Base-by-base conservation (phyloP, 192 early-diverging fungal species). In the Backusella macrospora region DNA sequence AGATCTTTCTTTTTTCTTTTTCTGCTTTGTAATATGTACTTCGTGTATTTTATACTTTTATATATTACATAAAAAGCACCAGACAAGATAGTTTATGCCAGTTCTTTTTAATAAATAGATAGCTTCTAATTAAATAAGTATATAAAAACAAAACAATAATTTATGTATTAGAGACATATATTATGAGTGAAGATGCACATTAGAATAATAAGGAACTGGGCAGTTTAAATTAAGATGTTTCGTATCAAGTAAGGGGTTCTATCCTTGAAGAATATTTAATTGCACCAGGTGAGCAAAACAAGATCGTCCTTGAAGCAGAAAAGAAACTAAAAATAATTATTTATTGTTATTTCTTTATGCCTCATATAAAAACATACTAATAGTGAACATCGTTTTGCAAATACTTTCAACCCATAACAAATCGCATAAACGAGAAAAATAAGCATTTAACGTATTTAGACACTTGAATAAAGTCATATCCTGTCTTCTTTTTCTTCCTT, bases 181-280 rank as follows among this genome's bases (percentile, higher is more conserved):
- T 59, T 59, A 59, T 10, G 29, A 34, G 29, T 34, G 26, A 18
- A 12, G 2, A 59, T 59, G 52, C 21, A 59, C 52, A 59, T 10
- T 59, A 59, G 26, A 59, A 59, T 23, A 23, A 59, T 5, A 59
- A 59, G 47, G 21, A 59, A 26, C 26, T 59, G 52, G 52, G 52
- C 52, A 59, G 52, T 59, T 59, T 59, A 59, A 59, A 59, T 26
- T 59, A 26, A 26, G 52, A 59, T 59, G 52, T 59, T 59, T 59
- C 52, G 52, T 59, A 59, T 59, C 52, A 59, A 59, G 21, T 12
- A 59, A 55, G 52, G 52, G 49, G 52, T 10, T 8, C 8, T 34
- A 34, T 34, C 29, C 29, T 34, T 59, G 52, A 26, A 59, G 8
- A 59, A 26, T 59, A 59, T 59, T 26, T 59, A 59, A 59, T 59